Conservation (phyloP, 2,329 filamentous ascomycete species). For the Sporothrix protearum region DNA sequence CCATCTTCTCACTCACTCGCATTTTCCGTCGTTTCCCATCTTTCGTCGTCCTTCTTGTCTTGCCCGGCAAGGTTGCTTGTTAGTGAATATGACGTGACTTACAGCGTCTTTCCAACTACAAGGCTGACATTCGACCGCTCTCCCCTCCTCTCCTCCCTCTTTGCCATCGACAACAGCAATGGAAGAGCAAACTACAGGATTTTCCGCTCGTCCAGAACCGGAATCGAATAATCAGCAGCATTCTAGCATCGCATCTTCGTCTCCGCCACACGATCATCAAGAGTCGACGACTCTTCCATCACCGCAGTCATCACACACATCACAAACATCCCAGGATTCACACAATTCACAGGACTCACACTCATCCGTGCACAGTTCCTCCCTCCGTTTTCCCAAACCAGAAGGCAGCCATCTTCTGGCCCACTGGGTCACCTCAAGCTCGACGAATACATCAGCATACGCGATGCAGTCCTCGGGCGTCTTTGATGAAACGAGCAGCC, state of each 20-base stretch:
- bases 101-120: conserved; percentile 14
- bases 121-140: conserved; percentile 21
- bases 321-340: not conserved
- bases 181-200: conserved; percentile 27
- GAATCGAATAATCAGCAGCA: not conserved
- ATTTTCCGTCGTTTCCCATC: not conserved
- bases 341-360: not conserved
- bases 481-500: conserved; percentile 46
- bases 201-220: conserved; percentile 21
- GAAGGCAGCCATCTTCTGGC: conserved; percentile 54
- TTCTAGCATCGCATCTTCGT: conserved; percentile 23
- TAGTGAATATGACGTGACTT: conserved; percentile 28
- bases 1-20: conserved; percentile 1
- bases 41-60: not conserved
- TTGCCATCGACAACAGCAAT: conserved; percentile 24
- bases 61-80: not conserved
- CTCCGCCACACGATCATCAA: conserved; percentile 11
- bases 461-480: conserved; percentile 44
- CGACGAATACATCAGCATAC: conserved; percentile 42
- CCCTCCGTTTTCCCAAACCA: conserved; percentile 55
- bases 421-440: conserved; percentile 57
- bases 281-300: not conserved
- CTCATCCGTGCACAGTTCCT: conserved; percentile 42
- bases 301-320: not conserved
- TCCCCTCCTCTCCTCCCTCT: not conserved